phyloP scores from a whole-genome alignment of 129 eudicot genomes.

The Ambrosia trifida region DNA sequence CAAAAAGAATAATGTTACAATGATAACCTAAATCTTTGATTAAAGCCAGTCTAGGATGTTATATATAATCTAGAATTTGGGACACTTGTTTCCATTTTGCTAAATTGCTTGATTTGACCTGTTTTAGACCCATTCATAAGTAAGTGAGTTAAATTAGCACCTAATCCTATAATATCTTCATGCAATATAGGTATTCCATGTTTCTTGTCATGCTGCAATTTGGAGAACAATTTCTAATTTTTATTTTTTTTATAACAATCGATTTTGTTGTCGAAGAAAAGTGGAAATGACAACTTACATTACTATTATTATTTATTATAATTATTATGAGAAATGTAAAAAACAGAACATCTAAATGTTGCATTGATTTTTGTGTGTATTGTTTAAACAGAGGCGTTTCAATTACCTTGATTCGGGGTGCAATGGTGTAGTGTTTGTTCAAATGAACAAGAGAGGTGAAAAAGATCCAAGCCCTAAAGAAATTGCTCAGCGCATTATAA shows the following conservation, averaged over 20 bases:
- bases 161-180: no score
- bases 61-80: no score
- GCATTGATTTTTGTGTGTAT: neutral
- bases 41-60: no score
- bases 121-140: no score
- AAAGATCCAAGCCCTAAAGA: conserved; percentile 78
- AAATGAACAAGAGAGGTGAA: conserved; percentile 74
- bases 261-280: neutral
- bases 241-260: neutral
- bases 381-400: conserved; percentile 67
- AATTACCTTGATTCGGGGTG: conserved; percentile 86
- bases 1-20: no score
- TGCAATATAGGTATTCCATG: no score
- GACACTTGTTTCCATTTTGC: no score
- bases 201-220: neutral
- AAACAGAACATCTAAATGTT: no score
- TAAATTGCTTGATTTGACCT: no score
- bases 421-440: conserved; percentile 86
- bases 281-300: neutral
- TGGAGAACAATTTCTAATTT: neutral
- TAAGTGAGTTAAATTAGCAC: no score
- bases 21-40: no score
- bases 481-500: conserved; percentile 78
- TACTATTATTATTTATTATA: neutral
- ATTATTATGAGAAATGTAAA: neutral